These are phyloP conservation scores for Helicocarpus griseus DNA, from an alignment of 2,329 filamentous ascomycete genomes.

Conservation along the genomic window DNA sequence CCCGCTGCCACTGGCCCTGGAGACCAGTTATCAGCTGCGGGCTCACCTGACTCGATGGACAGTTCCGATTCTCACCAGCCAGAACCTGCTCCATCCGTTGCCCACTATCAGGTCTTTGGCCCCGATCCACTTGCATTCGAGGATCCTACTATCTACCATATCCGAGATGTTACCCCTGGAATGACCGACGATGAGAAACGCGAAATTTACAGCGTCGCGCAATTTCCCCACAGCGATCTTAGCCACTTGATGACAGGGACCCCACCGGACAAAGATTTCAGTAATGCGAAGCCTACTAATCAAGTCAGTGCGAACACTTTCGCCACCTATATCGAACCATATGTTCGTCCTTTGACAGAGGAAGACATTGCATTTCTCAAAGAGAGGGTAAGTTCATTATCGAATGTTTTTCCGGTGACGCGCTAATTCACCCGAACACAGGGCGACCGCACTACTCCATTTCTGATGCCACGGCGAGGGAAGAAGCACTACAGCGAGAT, in stretches of 20 bases:
- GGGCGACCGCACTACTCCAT: constrained; percentile 73
- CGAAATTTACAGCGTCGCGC: constrained; percentile 76
- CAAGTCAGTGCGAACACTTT: constrained; percentile 94
- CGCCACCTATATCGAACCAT: constrained; percentile 83
- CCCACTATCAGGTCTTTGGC: constrained; percentile 79
- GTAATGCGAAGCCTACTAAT: constrained; percentile 81
- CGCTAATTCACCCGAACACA: constrained; percentile 22
- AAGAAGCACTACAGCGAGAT: constrained; percentile 79
- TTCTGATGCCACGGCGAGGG: constrained; percentile 75
- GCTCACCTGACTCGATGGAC: constrained; percentile 52
- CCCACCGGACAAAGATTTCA: constrained; percentile 91
- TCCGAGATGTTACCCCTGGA: constrained; percentile 59
- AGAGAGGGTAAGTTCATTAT: constrained; percentile 50
- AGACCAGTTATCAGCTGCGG: constrained; percentile 52
- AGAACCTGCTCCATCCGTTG: constrained; percentile 50
- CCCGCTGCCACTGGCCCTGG: constrained; percentile 39
- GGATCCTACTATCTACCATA: constrained; percentile 92
- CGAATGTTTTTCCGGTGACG: not conserved
- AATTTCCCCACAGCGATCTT: constrained; percentile 72
- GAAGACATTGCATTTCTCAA: constrained; percentile 89
- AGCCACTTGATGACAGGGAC: constrained; percentile 77
- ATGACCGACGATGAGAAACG: constrained; percentile 82
- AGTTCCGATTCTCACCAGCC: constrained; percentile 51
- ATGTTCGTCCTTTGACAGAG: constrained; percentile 78
- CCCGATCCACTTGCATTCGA: constrained; percentile 83